Conservation (phyloP, 176 grass and related monocot species). For the Microstegium vimineum region DNA sequence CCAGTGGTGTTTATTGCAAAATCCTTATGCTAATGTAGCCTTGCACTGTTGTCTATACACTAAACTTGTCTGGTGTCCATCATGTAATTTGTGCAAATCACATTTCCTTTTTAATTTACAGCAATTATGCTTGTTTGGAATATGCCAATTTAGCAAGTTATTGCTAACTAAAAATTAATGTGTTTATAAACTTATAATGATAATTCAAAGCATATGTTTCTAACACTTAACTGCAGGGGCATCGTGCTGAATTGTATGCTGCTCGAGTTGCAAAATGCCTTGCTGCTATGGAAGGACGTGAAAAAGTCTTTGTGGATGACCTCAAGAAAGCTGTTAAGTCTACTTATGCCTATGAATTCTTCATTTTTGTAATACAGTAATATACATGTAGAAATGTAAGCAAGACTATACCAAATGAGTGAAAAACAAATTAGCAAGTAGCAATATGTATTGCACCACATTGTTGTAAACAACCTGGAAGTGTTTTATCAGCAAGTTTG, state of each 20-base stretch:
- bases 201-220: constrained; percentile 18
- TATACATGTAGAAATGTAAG: constrained; percentile 3
- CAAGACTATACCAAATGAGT: constrained; percentile 2
- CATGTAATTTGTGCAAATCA: not conserved
- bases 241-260: constrained; percentile 94
- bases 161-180: not conserved
- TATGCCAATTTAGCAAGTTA: constrained; percentile 18
- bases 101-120: not conserved
- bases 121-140: not conserved
- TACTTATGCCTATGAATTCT: constrained; percentile 7
- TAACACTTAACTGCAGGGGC: constrained; percentile 55
- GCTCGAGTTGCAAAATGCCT: constrained; percentile 98
- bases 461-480: not conserved
- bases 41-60: constrained; percentile 11
- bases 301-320: constrained; percentile 97
- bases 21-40: not conserved
- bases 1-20: not conserved
- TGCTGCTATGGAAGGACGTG: constrained; percentile 93
- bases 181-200: not conserved
- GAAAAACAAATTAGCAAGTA: not conserved
- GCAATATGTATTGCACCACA: not conserved
- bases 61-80: not conserved
- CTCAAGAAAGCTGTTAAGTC: constrained; percentile 99
- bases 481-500: not conserved
- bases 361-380: constrained; percentile 25